These are phyloP conservation scores for Macrocystidia cucumis DNA, from an alignment of 1,284 basidiomycete genomes.

Conservation along the genomic window DNA sequence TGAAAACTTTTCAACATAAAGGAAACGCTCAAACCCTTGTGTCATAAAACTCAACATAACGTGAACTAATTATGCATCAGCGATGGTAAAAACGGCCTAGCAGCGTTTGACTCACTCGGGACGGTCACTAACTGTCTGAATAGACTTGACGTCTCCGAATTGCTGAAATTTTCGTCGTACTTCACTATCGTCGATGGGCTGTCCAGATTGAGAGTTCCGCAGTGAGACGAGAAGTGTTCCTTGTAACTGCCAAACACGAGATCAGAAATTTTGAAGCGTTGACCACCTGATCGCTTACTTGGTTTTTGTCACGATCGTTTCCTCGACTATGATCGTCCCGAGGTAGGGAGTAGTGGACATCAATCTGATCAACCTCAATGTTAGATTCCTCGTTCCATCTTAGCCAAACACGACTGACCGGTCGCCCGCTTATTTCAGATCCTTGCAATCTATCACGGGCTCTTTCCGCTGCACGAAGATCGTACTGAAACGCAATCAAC, in stretches of 20 bases:
- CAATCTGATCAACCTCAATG: slow-evolving; percentile 76
- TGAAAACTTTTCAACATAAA: slow-evolving; percentile 1
- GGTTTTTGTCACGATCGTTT: slow-evolving; percentile 83
- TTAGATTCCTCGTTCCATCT: no score
- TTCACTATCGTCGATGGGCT: slow-evolving; percentile 76
- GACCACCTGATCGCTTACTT: slow-evolving; percentile 37
- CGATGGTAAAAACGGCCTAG: no score
- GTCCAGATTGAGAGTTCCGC: slow-evolving; percentile 56
- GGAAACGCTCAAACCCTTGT: slow-evolving; percentile 48
- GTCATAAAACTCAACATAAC: slow-evolving; percentile 87
- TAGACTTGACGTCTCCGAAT: slow-evolving; percentile 85
- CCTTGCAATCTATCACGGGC: slow-evolving; percentile 86
- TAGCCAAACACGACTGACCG: slow-evolving; percentile 60
- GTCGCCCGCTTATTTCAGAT: slow-evolving; percentile 75
- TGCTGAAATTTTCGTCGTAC: slow-evolving; percentile 77
- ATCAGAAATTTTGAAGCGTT: slow-evolving; percentile 8
- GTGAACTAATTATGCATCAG: slow-evolving; percentile 51
- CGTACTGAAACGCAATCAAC: slow-evolving; percentile 52
- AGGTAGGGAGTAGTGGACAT: slow-evolving; percentile 95
- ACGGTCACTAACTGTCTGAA: slow-evolving; percentile 60
- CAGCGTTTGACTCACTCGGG: slow-evolving; percentile 43
- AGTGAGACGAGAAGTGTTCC: slow-evolving; percentile 81
- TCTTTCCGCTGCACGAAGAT: slow-evolving; percentile 85
- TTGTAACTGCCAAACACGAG: slow-evolving; percentile 47
- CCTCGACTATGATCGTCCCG: slow-evolving; percentile 76